Base-by-base conservation (phyloP, 805 yeast genomes). In the Isabelozyma heimii region DNA sequence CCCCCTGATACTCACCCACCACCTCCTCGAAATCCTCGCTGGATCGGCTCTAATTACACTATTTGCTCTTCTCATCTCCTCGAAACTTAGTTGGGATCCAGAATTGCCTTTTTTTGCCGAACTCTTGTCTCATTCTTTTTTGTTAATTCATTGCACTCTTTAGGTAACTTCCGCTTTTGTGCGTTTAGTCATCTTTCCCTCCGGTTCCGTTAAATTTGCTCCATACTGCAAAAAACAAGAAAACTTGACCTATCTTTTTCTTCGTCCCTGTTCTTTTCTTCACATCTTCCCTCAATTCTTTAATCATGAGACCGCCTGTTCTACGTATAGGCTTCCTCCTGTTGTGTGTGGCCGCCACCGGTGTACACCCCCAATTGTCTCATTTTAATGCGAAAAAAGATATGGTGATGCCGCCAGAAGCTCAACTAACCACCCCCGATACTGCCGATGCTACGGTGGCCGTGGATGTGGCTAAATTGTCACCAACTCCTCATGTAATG, bases 401-500 rank as follows among this genome's bases (percentile, higher is more conserved):
- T 13, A 30, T 30, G 35, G 35, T 30, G 35, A 30, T 30, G 35
- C 10, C 35, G 2, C 24, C 24, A 20, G 24, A 20, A 5, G 5
- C 24, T 5, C 24, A 20, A 5, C 24, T 6, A 1, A 20, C 24
- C 4, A 20, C 24, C 24, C 6, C 24, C 24, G 24, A 20, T 20
- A 2, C 44, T 15, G 35, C 44, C 44, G 44, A 42, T n/a, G 40
- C 14, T 15, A 14, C 40, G 3, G n/a, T 20, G 2, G 35, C 44
- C 44, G 44, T 24, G 13, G 40, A 12, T 15, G 9, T 15, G 16
- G 5, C 30, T 4, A n/a, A 37, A n/a, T 12, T 37, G 40, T 44
- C 56, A 16, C 73, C 76, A 2, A 52, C 61, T 7, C 71, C 79
- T 37, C 79, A 74, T 52, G 65, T 59, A 8, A 45, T 51, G 58